phyloP scores from a whole-genome alignment of 805 yeast species.

The Candida namnaoensis region DNA sequence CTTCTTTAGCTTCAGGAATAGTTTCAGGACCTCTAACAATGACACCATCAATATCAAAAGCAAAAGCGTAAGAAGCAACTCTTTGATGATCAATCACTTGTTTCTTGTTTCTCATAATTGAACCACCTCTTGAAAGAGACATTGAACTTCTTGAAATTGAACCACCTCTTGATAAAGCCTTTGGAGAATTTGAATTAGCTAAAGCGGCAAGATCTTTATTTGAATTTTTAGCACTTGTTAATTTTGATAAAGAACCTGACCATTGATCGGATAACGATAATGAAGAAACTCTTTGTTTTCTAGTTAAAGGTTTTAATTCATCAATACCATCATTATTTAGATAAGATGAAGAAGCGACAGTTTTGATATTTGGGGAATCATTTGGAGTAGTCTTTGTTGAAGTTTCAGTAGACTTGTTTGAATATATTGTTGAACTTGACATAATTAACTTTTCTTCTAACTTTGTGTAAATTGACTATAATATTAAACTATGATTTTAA shows the following conservation, averaged over 20 bases:
- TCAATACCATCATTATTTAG: slow-evolving; percentile 71
- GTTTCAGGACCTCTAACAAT: slow-evolving; percentile 78
- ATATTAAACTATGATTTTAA: too few species aligned
- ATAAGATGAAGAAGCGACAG: slow-evolving; percentile 29
- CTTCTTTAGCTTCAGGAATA: slow-evolving; percentile 71
- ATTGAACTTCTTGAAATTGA: slow-evolving; percentile 1
- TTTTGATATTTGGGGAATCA: neutral
- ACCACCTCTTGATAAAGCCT: slow-evolving; percentile 3
- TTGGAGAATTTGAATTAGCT: neutral
- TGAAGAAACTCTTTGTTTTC: slow-evolving; percentile 58
- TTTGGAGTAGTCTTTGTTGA: slow-evolving; percentile 11
- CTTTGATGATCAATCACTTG: slow-evolving; percentile 57
- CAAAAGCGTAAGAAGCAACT: slow-evolving; percentile 80
- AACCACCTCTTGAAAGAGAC: slow-evolving; percentile 13
- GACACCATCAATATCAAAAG: slow-evolving; percentile 91
- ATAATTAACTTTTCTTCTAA: too few species aligned
- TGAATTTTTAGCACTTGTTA: slow-evolving; percentile 17
- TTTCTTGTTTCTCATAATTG: slow-evolving; percentile 31
- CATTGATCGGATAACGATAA: slow-evolving; percentile 68
- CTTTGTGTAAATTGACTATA: too few species aligned
- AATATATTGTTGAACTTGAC: neutral
- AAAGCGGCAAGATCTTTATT: slow-evolving; percentile 14
- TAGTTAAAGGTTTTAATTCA: slow-evolving; percentile 48
- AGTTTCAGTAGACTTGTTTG: neutral
- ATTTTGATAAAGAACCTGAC: slow-evolving; percentile 29